Evolutionary conservation across 176 grass and related monocot species (phyloP).

Genomic region (Luzula sylvatica): DNA sequence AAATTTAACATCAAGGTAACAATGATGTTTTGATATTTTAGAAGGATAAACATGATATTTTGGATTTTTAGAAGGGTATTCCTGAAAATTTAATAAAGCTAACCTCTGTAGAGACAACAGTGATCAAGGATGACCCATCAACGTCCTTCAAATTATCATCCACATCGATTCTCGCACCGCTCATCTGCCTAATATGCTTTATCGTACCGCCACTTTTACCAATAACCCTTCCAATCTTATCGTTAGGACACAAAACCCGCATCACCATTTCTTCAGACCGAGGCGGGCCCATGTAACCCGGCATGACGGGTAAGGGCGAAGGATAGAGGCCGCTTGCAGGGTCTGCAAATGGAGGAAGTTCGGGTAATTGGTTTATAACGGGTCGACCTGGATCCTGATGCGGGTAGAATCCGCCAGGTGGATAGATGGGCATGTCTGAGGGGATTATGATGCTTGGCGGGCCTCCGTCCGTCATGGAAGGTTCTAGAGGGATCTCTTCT

Average conservation of each 20-base stretch:
- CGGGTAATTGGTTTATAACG: constrained; percentile 38
- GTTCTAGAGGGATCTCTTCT: constrained; percentile 76
- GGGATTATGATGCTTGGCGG: constrained; percentile 69
- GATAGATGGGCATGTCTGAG: constrained; percentile 72
- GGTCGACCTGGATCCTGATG: constrained; percentile 40
- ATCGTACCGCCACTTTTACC: constrained; percentile 83
- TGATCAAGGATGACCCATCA: constrained; percentile 67
- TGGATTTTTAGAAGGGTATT: no score
- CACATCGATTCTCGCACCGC: constrained; percentile 72
- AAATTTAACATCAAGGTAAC: no score
- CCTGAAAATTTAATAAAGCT: no score
- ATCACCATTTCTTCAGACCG: constrained; percentile 63
- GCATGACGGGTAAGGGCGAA: constrained; percentile 57
- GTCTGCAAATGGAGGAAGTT: constrained; percentile 45
- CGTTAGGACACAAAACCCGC: constrained; percentile 72
- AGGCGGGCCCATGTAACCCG: constrained; percentile 42
- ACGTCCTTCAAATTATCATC: constrained; percentile 75
- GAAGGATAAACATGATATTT: no score
- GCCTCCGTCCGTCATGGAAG: constrained; percentile 48
- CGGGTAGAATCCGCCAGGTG: constrained; percentile 43
- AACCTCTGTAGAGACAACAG: constrained; percentile 75
- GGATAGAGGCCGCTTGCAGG: constrained; percentile 40
- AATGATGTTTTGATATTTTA: no score
- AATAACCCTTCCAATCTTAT: constrained; percentile 89
- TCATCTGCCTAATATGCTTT: constrained; percentile 79